Base-by-base conservation (phyloP, 768 basidiomycete genomes). In the Trametes elegans region DNA sequence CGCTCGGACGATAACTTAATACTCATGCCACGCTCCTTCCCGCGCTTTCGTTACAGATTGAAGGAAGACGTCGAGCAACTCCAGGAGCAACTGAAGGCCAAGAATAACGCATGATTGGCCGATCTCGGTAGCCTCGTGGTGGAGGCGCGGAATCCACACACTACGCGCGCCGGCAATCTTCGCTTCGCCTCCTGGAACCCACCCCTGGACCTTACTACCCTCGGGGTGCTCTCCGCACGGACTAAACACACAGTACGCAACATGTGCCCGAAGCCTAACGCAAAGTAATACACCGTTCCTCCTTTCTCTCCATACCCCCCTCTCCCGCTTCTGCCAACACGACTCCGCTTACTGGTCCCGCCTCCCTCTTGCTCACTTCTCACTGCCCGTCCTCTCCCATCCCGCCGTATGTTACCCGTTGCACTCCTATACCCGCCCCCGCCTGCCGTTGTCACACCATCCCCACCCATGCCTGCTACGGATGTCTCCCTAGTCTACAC, bases 31-130 rank as follows among this genome's bases (percentile, higher is more conserved):
- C 53, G 44, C 49, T 57, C 51, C 27, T 60, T 57, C 27, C 40
- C 49, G 53, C 53, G 35, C 28, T 57, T 53, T 35, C 44, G 28
- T 58, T 47, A 36, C 73, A 90, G 88, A 75, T 74, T 89, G 69
- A 83, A 84, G 60, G 85, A 81, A 68, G 87, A 90, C 60, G 59
- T 87, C 58, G 83, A 80, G 45, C 64, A 68, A 38, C 71, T 81
- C 45, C 73, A 60, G 27, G 74, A 79, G 45, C 74, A 77, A 64
- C 60, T 76, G 58, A 74, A 76, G 62, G 58, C 68, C 47, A 63
- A 69, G 57, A 58, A 55, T 49, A 46, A 61, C 44, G 42, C 48
- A 40, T 50, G 46, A 42, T 43, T 24, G 46, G 49, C 34, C 50
- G 60, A 13, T 44, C 41, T 36, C 57, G 36, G 18, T 49, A 58